phyloP scores from a whole-genome alignment of 2,329 filamentous ascomycete genomes.

The Fusarium sp. region DNA sequence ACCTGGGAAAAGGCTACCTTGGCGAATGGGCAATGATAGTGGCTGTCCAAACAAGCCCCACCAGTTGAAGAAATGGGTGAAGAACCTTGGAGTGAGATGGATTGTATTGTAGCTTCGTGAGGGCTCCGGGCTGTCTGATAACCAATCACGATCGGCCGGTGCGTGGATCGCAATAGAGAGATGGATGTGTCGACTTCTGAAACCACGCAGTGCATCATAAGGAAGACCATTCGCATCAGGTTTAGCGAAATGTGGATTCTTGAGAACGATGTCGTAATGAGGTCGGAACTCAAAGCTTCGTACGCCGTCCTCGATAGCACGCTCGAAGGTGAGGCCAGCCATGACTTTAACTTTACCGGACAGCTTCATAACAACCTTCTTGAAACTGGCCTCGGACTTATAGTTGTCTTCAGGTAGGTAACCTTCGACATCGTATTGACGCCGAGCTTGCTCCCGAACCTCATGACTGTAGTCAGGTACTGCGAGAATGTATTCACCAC shows the following conservation, averaged over 20 bases:
- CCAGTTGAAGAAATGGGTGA: slow-evolving; percentile 98
- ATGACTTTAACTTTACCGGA: slow-evolving; percentile 96
- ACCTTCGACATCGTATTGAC: slow-evolving; percentile 67
- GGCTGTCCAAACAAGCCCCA: slow-evolving; percentile 96
- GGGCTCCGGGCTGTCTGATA: slow-evolving; percentile 76
- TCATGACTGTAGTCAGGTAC: slow-evolving; percentile 94
- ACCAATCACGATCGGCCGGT: slow-evolving; percentile 88
- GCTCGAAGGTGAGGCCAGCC: slow-evolving; percentile 91
- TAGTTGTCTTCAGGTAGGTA: slow-evolving; percentile 72
- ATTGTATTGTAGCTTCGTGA: slow-evolving; percentile 96
- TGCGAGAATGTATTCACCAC: slow-evolving; percentile 93
- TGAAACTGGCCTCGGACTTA: slow-evolving; percentile 85
- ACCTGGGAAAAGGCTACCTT: slow-evolving; percentile 90
- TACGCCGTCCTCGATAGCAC: slow-evolving; percentile 76
- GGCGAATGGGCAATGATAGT: slow-evolving; percentile 93
- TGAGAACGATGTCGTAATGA: slow-evolving; percentile 91
- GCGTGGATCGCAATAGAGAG: slow-evolving; percentile 92
- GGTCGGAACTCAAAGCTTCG: slow-evolving; percentile 90
- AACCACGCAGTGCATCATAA: slow-evolving; percentile 97
- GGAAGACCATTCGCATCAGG: slow-evolving; percentile 63
- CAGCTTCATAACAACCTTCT: slow-evolving; percentile 98
- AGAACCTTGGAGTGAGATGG: slow-evolving; percentile 93
- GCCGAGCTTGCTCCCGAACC: slow-evolving; percentile 73
- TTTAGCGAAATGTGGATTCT: slow-evolving; percentile 80
- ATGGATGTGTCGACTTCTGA: slow-evolving; percentile 96